Conservation (phyloP, 345 rosid genomes). For the Camelina hispida region DNA sequence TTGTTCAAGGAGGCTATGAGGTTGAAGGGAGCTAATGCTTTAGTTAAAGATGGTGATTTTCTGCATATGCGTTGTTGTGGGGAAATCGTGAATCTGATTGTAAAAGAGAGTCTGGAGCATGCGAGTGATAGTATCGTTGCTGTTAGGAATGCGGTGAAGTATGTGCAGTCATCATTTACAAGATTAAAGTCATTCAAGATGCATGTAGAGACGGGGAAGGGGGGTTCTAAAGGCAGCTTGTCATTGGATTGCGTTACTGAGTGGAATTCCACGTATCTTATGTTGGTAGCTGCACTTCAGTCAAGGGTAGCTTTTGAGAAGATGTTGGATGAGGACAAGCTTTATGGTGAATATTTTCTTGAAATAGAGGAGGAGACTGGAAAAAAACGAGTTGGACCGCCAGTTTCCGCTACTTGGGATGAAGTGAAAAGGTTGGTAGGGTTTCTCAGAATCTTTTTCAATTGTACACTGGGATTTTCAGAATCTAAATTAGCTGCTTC, state of each 20-base stretch:
- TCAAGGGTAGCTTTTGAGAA: not conserved
- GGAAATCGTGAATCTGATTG: not conserved
- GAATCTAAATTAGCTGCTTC: not conserved
- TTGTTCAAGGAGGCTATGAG: not conserved
- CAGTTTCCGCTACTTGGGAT: not conserved
- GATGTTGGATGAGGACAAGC: not conserved
- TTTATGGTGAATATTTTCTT: not conserved
- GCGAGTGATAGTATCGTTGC: not conserved
- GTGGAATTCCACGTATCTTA: not conserved
- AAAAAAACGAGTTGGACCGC: not conserved
- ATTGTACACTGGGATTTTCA: not conserved
- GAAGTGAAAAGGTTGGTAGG: not conserved
- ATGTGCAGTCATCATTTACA: not conserved
- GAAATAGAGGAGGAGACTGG: not conserved
- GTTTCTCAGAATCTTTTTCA: not conserved
- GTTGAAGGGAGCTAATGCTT: not conserved
- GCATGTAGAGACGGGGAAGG: not conserved
- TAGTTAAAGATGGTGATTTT: not conserved
- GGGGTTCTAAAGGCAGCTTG: not conserved
- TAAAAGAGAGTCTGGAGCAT: not conserved
- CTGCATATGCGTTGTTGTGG: slow-evolving; percentile 15
- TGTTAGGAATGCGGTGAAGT: slow-evolving; percentile 8
- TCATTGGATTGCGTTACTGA: not conserved
- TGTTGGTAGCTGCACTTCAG: not conserved
- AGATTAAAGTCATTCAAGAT: not conserved